These are phyloP conservation scores for Naganishia friedmannii DNA, from an alignment of 768 basidiomycete species.

Conservation along the genomic window DNA sequence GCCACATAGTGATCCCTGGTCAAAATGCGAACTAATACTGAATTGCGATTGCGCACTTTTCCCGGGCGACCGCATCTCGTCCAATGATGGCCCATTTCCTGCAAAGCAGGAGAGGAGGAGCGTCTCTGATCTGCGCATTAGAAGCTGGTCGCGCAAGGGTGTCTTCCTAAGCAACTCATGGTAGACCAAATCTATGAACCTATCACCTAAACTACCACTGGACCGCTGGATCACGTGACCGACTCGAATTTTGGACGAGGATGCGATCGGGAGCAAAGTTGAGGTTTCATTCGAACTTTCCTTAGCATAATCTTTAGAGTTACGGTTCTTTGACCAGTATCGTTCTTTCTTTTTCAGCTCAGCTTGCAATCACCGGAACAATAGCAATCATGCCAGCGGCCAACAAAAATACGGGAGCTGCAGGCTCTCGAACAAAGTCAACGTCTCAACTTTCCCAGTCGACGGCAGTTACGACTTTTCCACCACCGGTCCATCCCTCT, in stretches of 20 bases:
- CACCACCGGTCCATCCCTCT: conserved; percentile 45
- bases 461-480: conserved; percentile 29
- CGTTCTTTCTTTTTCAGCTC: not conserved
- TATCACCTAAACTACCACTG: no score
- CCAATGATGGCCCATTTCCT: no score
- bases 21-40: no score
- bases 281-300: not conserved
- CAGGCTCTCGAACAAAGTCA: conserved; percentile 37
- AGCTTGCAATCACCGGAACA: not conserved
- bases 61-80: no score
- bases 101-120: no score
- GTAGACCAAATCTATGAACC: no score
- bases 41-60: no score
- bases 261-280: not conserved
- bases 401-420: conserved; percentile 22
- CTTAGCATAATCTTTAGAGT: not conserved
- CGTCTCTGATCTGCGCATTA: no score
- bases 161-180: no score
- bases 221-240: not conserved
- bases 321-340: not conserved
- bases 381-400: conserved; percentile 2
- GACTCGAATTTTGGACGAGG: not conserved
- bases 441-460: conserved; percentile 36
- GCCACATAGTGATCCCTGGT: no score
- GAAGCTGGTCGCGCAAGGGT: no score